Base-by-base conservation (phyloP, 139 green algal genomes). In the Marvania coccoides region DNA sequence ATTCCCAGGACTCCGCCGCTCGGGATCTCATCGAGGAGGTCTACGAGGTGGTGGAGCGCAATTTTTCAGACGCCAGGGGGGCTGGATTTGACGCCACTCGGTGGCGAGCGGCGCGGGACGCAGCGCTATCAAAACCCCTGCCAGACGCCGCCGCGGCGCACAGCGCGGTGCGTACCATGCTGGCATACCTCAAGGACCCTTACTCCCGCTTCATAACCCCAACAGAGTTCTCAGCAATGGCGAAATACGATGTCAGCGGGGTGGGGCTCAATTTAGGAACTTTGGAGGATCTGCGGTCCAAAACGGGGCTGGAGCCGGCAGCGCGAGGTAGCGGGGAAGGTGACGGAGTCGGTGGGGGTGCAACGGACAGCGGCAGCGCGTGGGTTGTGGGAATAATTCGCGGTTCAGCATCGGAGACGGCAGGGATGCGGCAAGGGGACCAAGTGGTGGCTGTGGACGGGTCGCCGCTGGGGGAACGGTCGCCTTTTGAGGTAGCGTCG, bases 221-320 rank as follows among this genome's bases (percentile, higher is more conserved):
- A 2, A 5, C 38, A 0, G 82, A 97, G 64, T 97, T 98, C 65
- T 48, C 70, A 1, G 70, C 66, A 40, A 93, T 98, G 81, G 75
- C 81, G 26, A 96, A 96, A 73, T 98, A 97, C 54, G 93, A 98
- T 73, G 78, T 98, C 7, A 95, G 84, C 5, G 93, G 93, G 1
- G 80, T 98, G 12, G 93, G 93, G 0, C 75, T 98, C 35, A 97
- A 98, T 71, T 80, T 98, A 45, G 90, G 85, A 26, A 91, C 93
- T 1, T 75, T 67, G 13, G 69, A 85, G 55, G 89, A 95, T 42
- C 90, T 83, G 58, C 60, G 69, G 5, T 63, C 75, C 7, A 95
- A 94, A 58, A 85, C 76, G 70, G 83, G 61, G n/a, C 26, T 70
- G 6, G n/a, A 19, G 14, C 37, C 58, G 40, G 40, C 55, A 5